A percentile compares a stretch with the other conserved stretches of the same genome.
Evolutionary conservation across 2,329 filamentous ascomycete genomes (phyloP).

Genomic region (Hypoxylon sp.): DNA sequence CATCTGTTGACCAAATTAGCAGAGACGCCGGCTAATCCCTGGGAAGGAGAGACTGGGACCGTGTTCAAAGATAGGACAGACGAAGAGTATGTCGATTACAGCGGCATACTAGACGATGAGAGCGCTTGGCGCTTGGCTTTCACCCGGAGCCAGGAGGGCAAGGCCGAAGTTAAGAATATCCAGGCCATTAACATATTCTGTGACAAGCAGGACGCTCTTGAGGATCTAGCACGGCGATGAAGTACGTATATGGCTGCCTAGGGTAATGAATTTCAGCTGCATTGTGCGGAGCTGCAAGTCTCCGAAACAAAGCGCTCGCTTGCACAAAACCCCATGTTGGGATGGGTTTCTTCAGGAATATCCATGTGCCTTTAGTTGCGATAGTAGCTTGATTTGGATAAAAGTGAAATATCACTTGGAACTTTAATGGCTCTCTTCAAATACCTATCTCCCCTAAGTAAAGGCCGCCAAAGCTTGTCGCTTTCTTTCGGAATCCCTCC

Average conservation of each 20-base stretch:
- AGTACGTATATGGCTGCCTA: not conserved
- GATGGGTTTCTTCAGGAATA: not conserved
- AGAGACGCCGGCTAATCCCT: slow-evolving; percentile 53
- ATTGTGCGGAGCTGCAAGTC: not conserved
- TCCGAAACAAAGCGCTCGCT: too few relatives aligned
- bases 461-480: too few relatives aligned
- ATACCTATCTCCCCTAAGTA: too few relatives aligned
- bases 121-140: slow-evolving; percentile 66
- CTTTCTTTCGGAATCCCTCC: too few relatives aligned
- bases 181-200: slow-evolving; percentile 72
- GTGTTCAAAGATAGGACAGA: slow-evolving; percentile 44
- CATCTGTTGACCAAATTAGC: slow-evolving; percentile 64
- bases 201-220: slow-evolving; percentile 68
- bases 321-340: too few relatives aligned
- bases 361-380: not conserved
- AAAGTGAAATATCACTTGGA: not conserved
- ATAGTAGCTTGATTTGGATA: not conserved
- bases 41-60: slow-evolving; percentile 53
- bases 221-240: slow-evolving; percentile 53
- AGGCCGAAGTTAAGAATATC: slow-evolving; percentile 66
- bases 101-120: slow-evolving; percentile 57
- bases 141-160: slow-evolving; percentile 62
- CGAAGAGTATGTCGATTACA: slow-evolving; percentile 39
- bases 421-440: too few relatives aligned
- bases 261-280: not conserved